Evolutionary conservation across 306 rosid species (phyloP).

Genomic region (Quercus aquifolioides): DNA sequence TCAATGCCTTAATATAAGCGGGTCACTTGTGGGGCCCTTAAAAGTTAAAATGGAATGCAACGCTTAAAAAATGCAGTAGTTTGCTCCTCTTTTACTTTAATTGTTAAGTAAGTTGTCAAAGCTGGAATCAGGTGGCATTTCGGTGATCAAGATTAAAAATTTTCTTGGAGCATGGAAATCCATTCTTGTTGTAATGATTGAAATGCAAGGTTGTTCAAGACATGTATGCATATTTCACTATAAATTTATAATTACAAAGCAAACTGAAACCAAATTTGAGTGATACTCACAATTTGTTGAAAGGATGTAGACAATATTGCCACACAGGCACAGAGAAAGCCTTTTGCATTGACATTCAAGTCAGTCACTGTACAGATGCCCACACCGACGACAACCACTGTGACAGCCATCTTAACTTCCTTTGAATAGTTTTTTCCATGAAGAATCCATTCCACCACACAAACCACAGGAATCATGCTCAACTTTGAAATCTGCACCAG

Average conservation of each 20-base stretch:
- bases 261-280: not conserved
- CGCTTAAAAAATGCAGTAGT: too few relatives aligned
- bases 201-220: not conserved
- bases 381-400: slow-evolving; percentile 48
- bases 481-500: slow-evolving; percentile 44
- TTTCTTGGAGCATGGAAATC: too few relatives aligned
- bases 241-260: not conserved
- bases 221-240: not conserved
- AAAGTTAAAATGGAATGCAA: too few relatives aligned
- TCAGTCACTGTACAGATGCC: slow-evolving; percentile 59
- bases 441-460: slow-evolving; percentile 55
- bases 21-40: too few relatives aligned
- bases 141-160: too few relatives aligned
- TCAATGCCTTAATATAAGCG: too few relatives aligned
- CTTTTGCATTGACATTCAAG: slow-evolving; percentile 50
- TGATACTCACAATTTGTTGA: slow-evolving; percentile 48
- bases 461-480: slow-evolving; percentile 61
- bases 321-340: slow-evolving; percentile 45
- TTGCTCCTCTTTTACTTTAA: too few relatives aligned
- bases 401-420: slow-evolving; percentile 53
- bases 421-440: slow-evolving; percentile 48
- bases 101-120: too few relatives aligned
- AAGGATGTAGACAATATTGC: slow-evolving; percentile 49
- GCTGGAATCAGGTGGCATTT: too few relatives aligned
- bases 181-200: not conserved